These are phyloP conservation scores for Lepidium campestre DNA, from an alignment of 441 rosid species.

Conservation along the genomic window DNA sequence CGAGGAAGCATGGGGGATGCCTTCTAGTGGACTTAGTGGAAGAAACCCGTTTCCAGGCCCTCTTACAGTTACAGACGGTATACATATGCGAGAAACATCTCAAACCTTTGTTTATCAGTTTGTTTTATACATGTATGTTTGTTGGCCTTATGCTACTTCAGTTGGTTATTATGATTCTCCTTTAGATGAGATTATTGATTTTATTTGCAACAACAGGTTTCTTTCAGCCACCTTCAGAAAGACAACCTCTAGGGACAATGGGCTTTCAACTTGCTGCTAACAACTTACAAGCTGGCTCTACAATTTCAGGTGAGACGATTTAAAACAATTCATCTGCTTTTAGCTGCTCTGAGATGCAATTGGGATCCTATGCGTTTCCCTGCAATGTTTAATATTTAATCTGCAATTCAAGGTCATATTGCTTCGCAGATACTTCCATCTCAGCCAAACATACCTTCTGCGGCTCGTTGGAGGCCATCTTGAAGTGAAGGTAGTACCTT, in stretches of 20 bases:
- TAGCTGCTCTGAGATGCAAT: neutral
- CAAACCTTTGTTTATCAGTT: neutral
- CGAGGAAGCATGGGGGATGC: slow-evolving; percentile 82
- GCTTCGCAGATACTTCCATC: slow-evolving; percentile 66
- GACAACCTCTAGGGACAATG: slow-evolving; percentile 55
- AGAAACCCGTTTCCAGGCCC: slow-evolving; percentile 65
- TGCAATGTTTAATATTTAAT: slow-evolving; percentile 17
- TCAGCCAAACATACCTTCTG: slow-evolving; percentile 71
- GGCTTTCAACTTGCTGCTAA: slow-evolving; percentile 60
- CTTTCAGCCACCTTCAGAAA: slow-evolving; percentile 66
- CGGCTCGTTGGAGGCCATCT: slow-evolving; percentile 85
- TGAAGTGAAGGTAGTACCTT: slow-evolving; percentile 32
- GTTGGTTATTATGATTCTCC: neutral
- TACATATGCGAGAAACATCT: slow-evolving; percentile 15
- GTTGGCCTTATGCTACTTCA: slow-evolving; percentile 13
- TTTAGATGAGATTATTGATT: slow-evolving; percentile 4
- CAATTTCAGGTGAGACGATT: slow-evolving; percentile 56
- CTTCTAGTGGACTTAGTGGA: slow-evolving; percentile 64
- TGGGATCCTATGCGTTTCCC: slow-evolving; percentile 14
- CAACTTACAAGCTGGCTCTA: slow-evolving; percentile 55
- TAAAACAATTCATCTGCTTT: neutral
- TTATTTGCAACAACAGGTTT: slow-evolving; percentile 47
- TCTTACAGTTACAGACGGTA: slow-evolving; percentile 77
- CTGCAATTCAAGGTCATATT: slow-evolving; percentile 54
- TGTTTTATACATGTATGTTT: neutral